Percentiles rank a stretch among this genome's conserved stretches.
Evolutionary conservation across 306 rosid species (phyloP).

Genomic region (Cicer arietinum): DNA sequence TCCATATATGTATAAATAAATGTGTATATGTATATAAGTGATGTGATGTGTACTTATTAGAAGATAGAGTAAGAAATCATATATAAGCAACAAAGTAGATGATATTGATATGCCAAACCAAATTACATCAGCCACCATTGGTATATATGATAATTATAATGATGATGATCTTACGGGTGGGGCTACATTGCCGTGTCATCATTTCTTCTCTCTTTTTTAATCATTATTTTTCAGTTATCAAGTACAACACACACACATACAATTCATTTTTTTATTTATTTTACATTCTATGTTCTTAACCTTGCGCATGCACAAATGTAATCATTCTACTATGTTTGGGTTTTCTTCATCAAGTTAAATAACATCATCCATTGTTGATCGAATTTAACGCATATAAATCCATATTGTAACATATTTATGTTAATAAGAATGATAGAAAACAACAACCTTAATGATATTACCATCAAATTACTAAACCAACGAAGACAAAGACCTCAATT

Average conservation of each 20-base stretch:
- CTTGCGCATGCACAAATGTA: conserved; percentile 71
- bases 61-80: conserved; percentile 12
- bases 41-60: conserved; percentile 34
- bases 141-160: neutral
- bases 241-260: conserved; percentile 43
- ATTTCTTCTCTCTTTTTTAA: conserved; percentile 36
- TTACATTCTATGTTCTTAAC: conserved; percentile 48
- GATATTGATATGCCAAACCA: conserved; percentile 46
- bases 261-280: conserved; percentile 44
- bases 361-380: too few species aligned
- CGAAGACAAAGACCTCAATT: too few species aligned
- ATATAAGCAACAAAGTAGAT: conserved; percentile 40
- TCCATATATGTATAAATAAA: neutral
- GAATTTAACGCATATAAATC: too few species aligned
- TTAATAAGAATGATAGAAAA: too few species aligned
- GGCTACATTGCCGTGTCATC: conserved; percentile 51
- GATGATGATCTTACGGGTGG: conserved; percentile 52
- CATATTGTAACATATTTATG: too few species aligned
- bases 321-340: conserved; percentile 59
- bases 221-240: conserved; percentile 39
- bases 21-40: neutral
- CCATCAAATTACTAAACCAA: too few species aligned
- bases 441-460: too few species aligned
- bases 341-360: conserved; percentile 38
- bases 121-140: conserved; percentile 46